Conservation (phyloP, 306 rosid genomes). For the Quercus gilva region DNA sequence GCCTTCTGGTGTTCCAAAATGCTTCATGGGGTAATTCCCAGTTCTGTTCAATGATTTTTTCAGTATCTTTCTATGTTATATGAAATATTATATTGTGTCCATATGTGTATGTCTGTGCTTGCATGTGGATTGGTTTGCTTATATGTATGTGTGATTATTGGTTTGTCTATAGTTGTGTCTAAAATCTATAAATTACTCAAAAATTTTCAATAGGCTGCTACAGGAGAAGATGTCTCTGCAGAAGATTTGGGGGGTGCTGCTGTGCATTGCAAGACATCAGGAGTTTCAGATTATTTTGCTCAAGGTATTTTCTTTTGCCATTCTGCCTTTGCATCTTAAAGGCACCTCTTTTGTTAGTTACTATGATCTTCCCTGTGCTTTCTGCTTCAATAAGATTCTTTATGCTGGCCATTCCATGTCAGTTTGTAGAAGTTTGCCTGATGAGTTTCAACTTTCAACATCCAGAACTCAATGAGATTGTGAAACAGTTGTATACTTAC, state of each 20-base stretch:
- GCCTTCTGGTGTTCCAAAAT: constrained; percentile 19
- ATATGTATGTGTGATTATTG: neutral
- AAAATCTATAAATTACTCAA: constrained; percentile 20
- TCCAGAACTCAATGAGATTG: neutral
- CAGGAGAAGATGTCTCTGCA: constrained; percentile 95
- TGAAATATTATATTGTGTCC: neutral
- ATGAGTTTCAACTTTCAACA: neutral
- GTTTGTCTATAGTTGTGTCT: constrained; percentile 6
- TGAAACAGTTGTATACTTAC: too few species aligned
- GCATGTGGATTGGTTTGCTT: constrained; percentile 6
- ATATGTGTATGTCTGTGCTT: neutral
- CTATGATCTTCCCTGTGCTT: neutral
- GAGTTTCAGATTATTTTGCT: constrained; percentile 97
- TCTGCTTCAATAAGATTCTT: neutral
- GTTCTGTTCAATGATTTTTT: neutral
- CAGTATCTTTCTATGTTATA: constrained; percentile 3
- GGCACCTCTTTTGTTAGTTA: neutral
- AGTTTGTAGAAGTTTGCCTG: neutral
- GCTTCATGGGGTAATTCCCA: constrained; percentile 21
- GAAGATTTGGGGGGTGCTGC: constrained; percentile 91
- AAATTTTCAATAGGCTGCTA: constrained; percentile 74
- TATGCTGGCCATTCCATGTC: neutral
- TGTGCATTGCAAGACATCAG: constrained; percentile 91
- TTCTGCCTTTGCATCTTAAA: neutral
- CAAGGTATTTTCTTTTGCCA: constrained; percentile 52